These are phyloP conservation scores for Lasiodiplodia sp. DNA, from an alignment of 2,329 filamentous ascomycete species.

Conservation along the genomic window DNA sequence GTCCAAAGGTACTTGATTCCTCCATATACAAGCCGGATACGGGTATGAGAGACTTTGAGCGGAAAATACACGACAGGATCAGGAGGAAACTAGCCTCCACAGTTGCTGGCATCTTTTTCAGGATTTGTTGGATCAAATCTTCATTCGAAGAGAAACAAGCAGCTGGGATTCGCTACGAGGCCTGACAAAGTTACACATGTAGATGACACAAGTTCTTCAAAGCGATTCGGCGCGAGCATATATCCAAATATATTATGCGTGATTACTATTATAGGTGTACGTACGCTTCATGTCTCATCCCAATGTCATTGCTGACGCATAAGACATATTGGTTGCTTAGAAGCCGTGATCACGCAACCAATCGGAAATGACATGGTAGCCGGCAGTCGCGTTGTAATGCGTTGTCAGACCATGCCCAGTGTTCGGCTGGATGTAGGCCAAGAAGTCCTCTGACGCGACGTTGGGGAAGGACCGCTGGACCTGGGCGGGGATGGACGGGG, in stretches of 20 bases:
- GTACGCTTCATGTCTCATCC: too few species aligned
- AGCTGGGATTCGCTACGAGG: constrained; percentile 19
- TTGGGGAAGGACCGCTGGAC: constrained; percentile 54
- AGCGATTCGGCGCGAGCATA: too few species aligned
- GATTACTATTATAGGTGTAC: too few species aligned
- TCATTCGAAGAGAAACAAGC: not conserved
- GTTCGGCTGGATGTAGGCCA: constrained; percentile 61
- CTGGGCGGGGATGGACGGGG: constrained; percentile 54
- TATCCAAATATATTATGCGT: not conserved
- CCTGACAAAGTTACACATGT: too few species aligned
- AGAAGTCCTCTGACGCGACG: constrained; percentile 53
- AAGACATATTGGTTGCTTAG: not conserved
- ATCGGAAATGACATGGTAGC: constrained; percentile 47
- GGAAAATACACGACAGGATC: not conserved
- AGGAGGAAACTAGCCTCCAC: not conserved
- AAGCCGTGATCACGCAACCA: constrained; percentile 38
- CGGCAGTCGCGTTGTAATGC: constrained; percentile 51
- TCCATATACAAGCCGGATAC: too few species aligned
- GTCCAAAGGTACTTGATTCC: too few species aligned
- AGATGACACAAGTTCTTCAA: too few species aligned
- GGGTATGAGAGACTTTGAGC: too few species aligned
- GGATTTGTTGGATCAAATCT: not conserved
- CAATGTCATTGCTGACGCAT: too few species aligned
- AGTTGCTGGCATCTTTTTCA: not conserved
- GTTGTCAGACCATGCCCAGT: constrained; percentile 58